Evolutionary conservation across 1,139 yeast genomes (phyloP).

Genomic region (Kodamaea anthophila): DNA sequence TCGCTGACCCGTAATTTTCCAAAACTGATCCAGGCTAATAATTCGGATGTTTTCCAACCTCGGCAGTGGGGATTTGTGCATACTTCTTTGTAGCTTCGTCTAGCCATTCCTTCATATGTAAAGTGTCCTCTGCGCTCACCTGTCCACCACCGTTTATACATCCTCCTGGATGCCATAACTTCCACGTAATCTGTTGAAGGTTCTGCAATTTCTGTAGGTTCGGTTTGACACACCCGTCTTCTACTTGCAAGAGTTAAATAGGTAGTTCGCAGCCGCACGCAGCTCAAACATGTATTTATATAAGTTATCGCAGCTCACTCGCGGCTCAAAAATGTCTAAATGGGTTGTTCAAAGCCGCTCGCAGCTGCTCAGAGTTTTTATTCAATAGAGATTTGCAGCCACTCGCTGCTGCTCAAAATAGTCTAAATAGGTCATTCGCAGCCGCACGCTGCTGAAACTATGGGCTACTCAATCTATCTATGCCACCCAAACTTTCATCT

Average conservation of each 20-base stretch:
- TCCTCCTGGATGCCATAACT: constrained; percentile 97
- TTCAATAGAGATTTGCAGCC: no score
- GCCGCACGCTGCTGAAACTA: no score
- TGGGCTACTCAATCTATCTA: no score
- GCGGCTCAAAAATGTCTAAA: no score
- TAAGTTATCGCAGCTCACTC: no score
- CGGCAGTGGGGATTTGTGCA: constrained; percentile 14
- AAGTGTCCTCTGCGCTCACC: constrained; percentile 44
- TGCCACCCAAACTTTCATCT: no score
- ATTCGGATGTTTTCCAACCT: constrained; percentile 13
- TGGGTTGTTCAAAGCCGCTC: no score
- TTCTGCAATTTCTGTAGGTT: constrained; percentile 40
- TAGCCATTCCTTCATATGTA: constrained; percentile 39
- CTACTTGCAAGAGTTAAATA: constrained; percentile 40
- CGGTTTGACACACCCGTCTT: constrained; percentile 24
- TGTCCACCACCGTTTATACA: constrained; percentile 98
- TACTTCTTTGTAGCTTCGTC: constrained; percentile 25
- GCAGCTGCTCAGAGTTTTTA: no score
- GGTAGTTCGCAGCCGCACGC: no score
- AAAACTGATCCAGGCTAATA: constrained; percentile 26
- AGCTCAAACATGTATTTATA: no score
- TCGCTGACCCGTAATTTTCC: constrained; percentile 22
- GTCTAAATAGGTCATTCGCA: no score
- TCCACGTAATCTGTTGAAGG: constrained; percentile 80
- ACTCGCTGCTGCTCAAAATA: no score